Evolutionary conservation across 169 alveolate species (phyloP), one percentile per base, ranked within the genome.

Genomic region (Plasmodium reichenowi): DNA sequence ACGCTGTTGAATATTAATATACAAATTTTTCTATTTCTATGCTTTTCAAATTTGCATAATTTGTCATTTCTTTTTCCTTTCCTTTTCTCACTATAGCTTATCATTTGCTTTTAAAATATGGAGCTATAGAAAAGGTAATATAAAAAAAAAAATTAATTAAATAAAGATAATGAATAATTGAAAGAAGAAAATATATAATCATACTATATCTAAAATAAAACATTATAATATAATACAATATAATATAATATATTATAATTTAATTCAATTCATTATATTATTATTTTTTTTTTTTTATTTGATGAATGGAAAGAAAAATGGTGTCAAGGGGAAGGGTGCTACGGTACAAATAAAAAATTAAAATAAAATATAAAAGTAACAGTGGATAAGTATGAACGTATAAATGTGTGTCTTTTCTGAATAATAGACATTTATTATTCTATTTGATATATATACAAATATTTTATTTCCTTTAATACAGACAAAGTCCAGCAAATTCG

Each of bases 41-140:
- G 3, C 22, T 24, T 13, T 29, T 78, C 29, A 64, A 13, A 26
- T 56, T 45, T 22, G 8, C n/a, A 24, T 72, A 22, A 56, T 17
- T 50, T 12, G 13, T 43, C 43, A 9, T 64, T 32, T 76, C 52
- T 9, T 15, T 15, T 71, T 43, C 29, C 7, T 22, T 66, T 22
- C 54, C 66, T 56, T 50, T 50, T 71, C 32, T 20, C n/a, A 38
- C 66, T 48, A 54, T 13, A 80, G 90, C 71, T 45, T 80, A 80
- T 58, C 90, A 68, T 12, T 68, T 80, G 29, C 90, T 80, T 38
- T 54, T 80, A 72, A 80, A 67, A 72, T 80, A 80, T 68, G 90
- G 90, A 32, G 90, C 90, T 50, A 66, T 80, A 13, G 90, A 80
- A 68, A 80, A 56, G 54, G 90, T 80, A 80, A 80, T 26, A 20